Base-by-base conservation (phyloP, 2,329 filamentous ascomycete species). In the Ophiocordyceps sinensis region DNA sequence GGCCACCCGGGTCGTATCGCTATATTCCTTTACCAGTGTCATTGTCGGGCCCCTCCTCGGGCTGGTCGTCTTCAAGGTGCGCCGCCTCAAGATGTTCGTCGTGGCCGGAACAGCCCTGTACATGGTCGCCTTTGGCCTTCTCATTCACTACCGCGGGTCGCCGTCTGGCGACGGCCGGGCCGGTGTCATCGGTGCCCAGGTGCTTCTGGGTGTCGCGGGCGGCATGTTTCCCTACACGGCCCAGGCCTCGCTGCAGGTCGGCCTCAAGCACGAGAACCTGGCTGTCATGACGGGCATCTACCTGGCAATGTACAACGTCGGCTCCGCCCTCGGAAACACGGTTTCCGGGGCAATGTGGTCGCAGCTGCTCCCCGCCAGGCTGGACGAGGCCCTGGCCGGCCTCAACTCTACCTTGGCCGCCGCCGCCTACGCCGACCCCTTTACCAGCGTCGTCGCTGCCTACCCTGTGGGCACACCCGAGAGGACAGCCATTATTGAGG, bases 21-120 rank as follows among this genome's bases (percentile, higher is more conserved):
- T 79, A 23, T 79, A 75, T 55, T 61, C 57, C 5, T 66, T 66
- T 39, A 62, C 61, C 12, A 74, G 71, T 1, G 72, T 77, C 28
- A 58, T 78, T 12, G 68, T 67, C 1, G 75, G 75, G 11, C 59
- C 68, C 19, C 44, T 69, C 4, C 55, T 72, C 4, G 73, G 73
- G 0, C 46, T 73, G 1, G 55, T 77, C 26, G 66, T 78, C 11
- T 64, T 65, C 51, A 65, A 60, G 28, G 58, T 73, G 2, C 66
- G 72, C 14, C 65, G 67, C 6, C 64, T 78, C 38, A 79, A 79
- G 49, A 61, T 60, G 14, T 74, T 79, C 51, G 76, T 79, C 40
- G 59, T 79, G 5, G 59, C 60, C 3, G 75, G 75, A 10, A 76
- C 73, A 0, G 52, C 63, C 5, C 55, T 77, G 0, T 78, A 75